Evolutionary conservation across 1,284 basidiomycete genomes (phyloP).

Genomic region (Cystobasidium sp.): DNA sequence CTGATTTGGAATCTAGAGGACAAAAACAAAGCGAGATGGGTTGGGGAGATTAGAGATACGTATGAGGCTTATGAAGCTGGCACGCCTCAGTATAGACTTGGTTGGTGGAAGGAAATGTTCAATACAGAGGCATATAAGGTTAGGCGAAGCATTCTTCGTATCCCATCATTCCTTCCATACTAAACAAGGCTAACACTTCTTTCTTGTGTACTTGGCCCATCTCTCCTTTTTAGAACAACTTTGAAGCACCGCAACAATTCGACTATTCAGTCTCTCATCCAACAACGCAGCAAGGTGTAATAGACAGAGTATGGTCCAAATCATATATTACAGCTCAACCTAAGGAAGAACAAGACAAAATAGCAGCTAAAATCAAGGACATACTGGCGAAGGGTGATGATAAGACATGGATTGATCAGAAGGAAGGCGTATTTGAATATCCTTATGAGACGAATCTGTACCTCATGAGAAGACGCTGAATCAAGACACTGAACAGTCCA

Average conservation of each 20-base stretch:
- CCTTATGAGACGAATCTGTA: conserved; percentile 44
- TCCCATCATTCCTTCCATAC: not conserved
- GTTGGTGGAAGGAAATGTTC: conserved; percentile 49
- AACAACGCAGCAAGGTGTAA: conserved; percentile 46
- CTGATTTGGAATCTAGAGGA: conserved; percentile 54
- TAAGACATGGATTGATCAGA: conserved; percentile 49
- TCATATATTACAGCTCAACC: conserved; percentile 50
- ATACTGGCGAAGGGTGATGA: conserved; percentile 45
- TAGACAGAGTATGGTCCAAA: conserved; percentile 51
- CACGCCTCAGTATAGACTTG: conserved; percentile 49
- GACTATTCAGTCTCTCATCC: conserved; percentile 33
- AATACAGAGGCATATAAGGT: conserved; percentile 32
- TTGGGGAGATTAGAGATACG: conserved; percentile 47
- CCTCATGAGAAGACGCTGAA: conserved; percentile 36
- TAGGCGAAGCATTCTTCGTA: not conserved
- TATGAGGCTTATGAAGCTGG: conserved; percentile 50
- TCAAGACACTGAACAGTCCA: conserved; percentile 18
- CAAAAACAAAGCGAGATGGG: conserved; percentile 46
- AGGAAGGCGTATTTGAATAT: conserved; percentile 48
- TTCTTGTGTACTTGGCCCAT: not conserved
- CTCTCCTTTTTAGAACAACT: conserved; percentile 20
- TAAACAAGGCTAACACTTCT: not conserved
- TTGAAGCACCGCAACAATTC: conserved; percentile 24
- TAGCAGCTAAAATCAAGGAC: conserved; percentile 40
- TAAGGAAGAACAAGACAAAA: conserved; percentile 41